Evolutionary conservation across 352 stramenopile genomes (phyloP).

Genomic region (Salisapilia sapeloensis): DNA sequence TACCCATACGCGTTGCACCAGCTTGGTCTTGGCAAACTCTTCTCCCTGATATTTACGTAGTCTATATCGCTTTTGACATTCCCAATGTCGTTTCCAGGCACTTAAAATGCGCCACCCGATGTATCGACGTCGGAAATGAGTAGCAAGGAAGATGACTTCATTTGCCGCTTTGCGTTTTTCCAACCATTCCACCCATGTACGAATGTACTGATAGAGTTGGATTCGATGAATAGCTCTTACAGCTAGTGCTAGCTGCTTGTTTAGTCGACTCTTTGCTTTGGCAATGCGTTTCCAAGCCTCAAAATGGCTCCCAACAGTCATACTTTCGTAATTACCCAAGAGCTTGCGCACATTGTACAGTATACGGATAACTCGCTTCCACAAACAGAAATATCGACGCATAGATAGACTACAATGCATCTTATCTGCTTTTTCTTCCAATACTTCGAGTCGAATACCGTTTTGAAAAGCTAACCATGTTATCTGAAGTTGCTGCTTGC

Average conservation of each 20-base stretch:
- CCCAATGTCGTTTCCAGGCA: too few species aligned
- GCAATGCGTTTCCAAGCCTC: slow-evolving; percentile 19
- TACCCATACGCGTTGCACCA: too few species aligned
- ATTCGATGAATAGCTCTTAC: slow-evolving; percentile 12
- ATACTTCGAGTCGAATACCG: too few species aligned
- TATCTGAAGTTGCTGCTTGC: too few species aligned
- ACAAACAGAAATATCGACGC: slow-evolving; percentile 9
- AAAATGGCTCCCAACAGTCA: slow-evolving; percentile 20
- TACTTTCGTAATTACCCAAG: slow-evolving; percentile 14
- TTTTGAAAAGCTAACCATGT: too few species aligned
- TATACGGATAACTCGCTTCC: slow-evolving; percentile 10
- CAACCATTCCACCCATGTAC: slow-evolving; percentile 14
- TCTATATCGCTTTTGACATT: too few species aligned
- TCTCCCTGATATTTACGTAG: too few species aligned
- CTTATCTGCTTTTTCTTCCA: too few species aligned
- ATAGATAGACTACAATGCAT: too few species aligned
- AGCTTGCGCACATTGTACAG: slow-evolving; percentile 16
- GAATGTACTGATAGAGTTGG: slow-evolving; percentile 11
- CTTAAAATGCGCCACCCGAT: too few species aligned
- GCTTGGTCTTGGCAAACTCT: too few species aligned
- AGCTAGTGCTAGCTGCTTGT: slow-evolving; percentile 8
- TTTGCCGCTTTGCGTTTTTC: slow-evolving; percentile 5
- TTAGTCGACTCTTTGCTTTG: slow-evolving; percentile 7
- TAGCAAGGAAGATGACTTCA: slow-evolving; percentile 11
- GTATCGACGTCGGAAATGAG: slow-evolving; percentile 17